Evolutionary conservation across 768 basidiomycete species (phyloP).

Genomic region (Agrocybe chaxingu): DNA sequence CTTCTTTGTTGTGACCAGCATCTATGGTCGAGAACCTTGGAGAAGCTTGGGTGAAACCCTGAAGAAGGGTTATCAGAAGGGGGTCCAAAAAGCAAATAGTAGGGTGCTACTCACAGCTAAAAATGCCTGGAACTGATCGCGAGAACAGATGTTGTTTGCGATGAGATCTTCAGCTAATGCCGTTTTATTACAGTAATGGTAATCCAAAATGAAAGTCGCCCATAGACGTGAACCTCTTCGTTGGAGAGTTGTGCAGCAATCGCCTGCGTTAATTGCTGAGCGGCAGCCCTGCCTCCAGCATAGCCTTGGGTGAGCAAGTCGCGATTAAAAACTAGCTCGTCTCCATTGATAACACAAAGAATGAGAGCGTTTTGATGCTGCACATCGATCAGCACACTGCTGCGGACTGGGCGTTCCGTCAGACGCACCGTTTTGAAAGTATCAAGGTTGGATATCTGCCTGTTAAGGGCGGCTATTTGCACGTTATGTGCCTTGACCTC

Average conservation of each 20-base stretch:
- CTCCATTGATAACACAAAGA: constrained; percentile 72
- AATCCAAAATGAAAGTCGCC: constrained; percentile 73
- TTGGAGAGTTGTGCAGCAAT: constrained; percentile 66
- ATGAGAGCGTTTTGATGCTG: constrained; percentile 68
- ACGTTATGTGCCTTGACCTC: constrained; percentile 66
- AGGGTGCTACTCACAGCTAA: constrained; percentile 35
- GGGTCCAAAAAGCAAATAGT: background rate
- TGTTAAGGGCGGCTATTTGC: constrained; percentile 61
- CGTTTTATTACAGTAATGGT: constrained; percentile 67
- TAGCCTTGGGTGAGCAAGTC: constrained; percentile 60
- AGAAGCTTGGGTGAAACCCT: constrained; percentile 74
- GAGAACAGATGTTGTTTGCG: constrained; percentile 52
- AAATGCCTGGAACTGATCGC: constrained; percentile 70
- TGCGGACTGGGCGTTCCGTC: background rate
- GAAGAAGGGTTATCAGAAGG: constrained; percentile 5
- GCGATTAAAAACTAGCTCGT: constrained; percentile 63
- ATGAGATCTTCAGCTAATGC: constrained; percentile 50
- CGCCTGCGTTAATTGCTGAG: constrained; percentile 62
- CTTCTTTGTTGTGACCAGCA: constrained; percentile 61
- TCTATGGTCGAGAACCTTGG: constrained; percentile 71
- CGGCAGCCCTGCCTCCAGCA: constrained; percentile 61
- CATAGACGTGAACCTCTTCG: constrained; percentile 59
- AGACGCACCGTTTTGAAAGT: constrained; percentile 42
- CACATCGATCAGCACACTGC: background rate
- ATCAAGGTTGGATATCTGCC: constrained; percentile 59